A percentile compares a stretch with the other conserved stretches of the same genome.
These are phyloP conservation scores for Cladosporium sp. DNA, from an alignment of 2,329 filamentous ascomycete genomes.

Conservation along the genomic window DNA sequence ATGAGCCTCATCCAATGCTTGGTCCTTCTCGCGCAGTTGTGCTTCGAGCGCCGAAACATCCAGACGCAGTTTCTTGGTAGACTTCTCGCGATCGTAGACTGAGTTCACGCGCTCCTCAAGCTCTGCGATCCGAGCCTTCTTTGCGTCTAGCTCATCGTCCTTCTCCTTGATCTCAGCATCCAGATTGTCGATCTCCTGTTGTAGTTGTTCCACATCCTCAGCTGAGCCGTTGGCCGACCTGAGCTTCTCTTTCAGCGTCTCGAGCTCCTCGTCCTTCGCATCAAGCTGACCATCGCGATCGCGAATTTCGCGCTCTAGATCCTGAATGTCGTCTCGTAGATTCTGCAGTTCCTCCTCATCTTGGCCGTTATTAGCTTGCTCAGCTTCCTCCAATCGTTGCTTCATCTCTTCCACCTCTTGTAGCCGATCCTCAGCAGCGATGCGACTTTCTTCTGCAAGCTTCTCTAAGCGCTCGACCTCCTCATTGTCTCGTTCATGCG, in stretches of 20 bases:
- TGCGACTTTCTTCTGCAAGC: slow-evolving; percentile 47
- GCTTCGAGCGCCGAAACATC: slow-evolving; percentile 39
- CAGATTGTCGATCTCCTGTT: slow-evolving; percentile 53
- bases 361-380: slow-evolving; percentile 36
- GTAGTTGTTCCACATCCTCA: slow-evolving; percentile 62
- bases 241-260: slow-evolving; percentile 43
- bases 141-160: slow-evolving; percentile 47
- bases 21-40: slow-evolving; percentile 39
- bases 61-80: slow-evolving; percentile 42
- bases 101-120: slow-evolving; percentile 36
- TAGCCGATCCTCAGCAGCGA: slow-evolving; percentile 44
- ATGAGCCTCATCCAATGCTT: slow-evolving; percentile 39
- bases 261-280: slow-evolving; percentile 55
- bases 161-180: slow-evolving; percentile 54
- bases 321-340: slow-evolving; percentile 53
- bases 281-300: slow-evolving; percentile 44
- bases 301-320: slow-evolving; percentile 56
- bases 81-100: slow-evolving; percentile 39
- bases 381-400: slow-evolving; percentile 43
- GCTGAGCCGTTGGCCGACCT: slow-evolving; percentile 34
- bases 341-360: slow-evolving; percentile 35
- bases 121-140: slow-evolving; percentile 36
- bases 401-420: slow-evolving; percentile 47
- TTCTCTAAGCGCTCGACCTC: slow-evolving; percentile 56
- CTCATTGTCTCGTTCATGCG: slow-evolving; percentile 68